Base-by-base conservation (phyloP, 352 stramenopile species). In the Globisporangium nagaii region DNA sequence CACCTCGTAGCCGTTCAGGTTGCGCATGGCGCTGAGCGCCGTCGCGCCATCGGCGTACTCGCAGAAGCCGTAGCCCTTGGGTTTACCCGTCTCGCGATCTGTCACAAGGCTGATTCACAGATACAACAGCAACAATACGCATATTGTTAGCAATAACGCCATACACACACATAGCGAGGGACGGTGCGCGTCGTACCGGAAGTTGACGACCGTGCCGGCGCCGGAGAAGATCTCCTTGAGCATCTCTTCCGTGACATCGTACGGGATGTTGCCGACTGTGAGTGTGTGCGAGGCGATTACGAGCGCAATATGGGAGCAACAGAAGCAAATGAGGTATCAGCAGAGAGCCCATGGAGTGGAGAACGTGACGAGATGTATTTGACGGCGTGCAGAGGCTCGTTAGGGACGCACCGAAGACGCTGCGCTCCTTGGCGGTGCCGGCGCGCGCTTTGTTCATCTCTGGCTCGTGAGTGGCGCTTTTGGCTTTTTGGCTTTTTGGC, bases 211-310 rank as follows among this genome's bases (percentile, higher is more conserved):
- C 7, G 77, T 82, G 24, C 84, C 84, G 13, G 80, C 84, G 48
- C 87, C 81, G 10, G 84, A 92, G 69, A 94, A 94, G 49, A 94
- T 87, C 62, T 94, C 81, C 58, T 85, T 86, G 35, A 94, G 81
- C 79, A 81, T 81, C 10, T 94, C 84, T 42, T 94, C 84, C 12
- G 84, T 88, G 40, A 94, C 84, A 76, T 94, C 84, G 63, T 94
- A 94, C 43, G 84, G 84, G 47, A 94, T 94, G 62, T 94, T 94
- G 56, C 84, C 84, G 39, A 94, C 84, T 94, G 60, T 11, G 28
- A 53, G 36, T 61, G 42, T 30, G n/a, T 17, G 27, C 4, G 19
- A 35, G 42, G n/a, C n/a, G n/a, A 34, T 49, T 36, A 27, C 27
- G 27, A 50, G 43, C 17, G 43, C 22, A 65, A 52, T 15, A 47